Conservation (phyloP, 106 monocot species). For the Agapanthus africanus region DNA sequence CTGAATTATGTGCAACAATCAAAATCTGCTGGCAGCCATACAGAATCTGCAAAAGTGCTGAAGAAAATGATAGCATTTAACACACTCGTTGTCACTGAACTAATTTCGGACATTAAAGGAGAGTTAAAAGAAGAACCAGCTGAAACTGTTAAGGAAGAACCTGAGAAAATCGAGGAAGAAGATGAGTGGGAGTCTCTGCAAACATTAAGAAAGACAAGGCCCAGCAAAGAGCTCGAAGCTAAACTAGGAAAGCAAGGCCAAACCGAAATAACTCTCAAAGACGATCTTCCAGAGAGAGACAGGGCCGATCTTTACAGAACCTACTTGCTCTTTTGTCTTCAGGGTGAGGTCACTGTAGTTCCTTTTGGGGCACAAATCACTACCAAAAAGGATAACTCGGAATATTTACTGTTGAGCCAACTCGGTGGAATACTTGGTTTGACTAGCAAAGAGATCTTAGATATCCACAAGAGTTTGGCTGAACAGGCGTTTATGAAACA, state of each 20-base stretch:
- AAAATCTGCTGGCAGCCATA: constrained; percentile 51
- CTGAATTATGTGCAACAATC: constrained; percentile 66
- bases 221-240: constrained; percentile 54
- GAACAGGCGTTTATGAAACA: constrained; percentile 93
- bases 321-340: constrained; percentile 78
- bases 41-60: constrained; percentile 81
- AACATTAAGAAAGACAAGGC: constrained; percentile 65
- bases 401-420: constrained; percentile 65
- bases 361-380: constrained; percentile 81
- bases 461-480: constrained; percentile 72
- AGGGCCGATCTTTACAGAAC: constrained; percentile 74
- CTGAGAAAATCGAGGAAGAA: constrained; percentile 42
- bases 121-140: constrained; percentile 24
- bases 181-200: constrained; percentile 80
- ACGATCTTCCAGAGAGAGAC: constrained; percentile 81
- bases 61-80: constrained; percentile 94
- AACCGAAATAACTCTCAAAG: constrained; percentile 85
- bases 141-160: constrained; percentile 32
- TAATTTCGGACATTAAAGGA: constrained; percentile 86
- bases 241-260: constrained; percentile 60
- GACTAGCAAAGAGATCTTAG: constrained; percentile 57
- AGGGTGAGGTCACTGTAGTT: constrained; percentile 75
- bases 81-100: constrained; percentile 65
- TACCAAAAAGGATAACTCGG: constrained; percentile 68
- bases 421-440: constrained; percentile 83